These are phyloP conservation scores for Coniferiporia weirii DNA, from an alignment of 1,284 basidiomycete species.

Conservation along the genomic window DNA sequence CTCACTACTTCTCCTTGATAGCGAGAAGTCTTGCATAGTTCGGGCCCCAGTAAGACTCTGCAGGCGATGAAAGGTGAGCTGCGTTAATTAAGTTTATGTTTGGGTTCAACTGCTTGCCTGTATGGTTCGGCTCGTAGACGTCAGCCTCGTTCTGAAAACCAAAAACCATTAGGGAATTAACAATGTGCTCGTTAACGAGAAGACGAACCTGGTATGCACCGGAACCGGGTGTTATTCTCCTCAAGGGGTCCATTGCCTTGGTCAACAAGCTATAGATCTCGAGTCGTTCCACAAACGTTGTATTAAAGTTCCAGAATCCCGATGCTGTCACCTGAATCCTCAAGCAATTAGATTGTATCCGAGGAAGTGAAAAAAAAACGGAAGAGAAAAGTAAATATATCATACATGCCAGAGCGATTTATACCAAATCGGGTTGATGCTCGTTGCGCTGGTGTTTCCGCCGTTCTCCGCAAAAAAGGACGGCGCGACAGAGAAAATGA, in stretches of 20 bases:
- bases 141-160: constrained; percentile 2
- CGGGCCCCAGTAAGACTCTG: background rate
- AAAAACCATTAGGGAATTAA: background rate
- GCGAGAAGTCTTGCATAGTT: constrained; percentile 2
- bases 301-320: constrained; percentile 24
- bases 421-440: constrained; percentile 30
- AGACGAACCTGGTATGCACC: constrained; percentile 12
- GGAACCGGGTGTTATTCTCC: constrained; percentile 28
- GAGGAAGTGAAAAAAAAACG: constrained; percentile 4
- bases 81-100: background rate
- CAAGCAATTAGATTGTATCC: too few relatives aligned
- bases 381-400: background rate
- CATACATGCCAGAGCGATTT: constrained; percentile 41
- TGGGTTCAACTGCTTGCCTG: background rate
- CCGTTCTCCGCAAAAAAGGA: constrained; percentile 21
- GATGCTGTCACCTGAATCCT: constrained; percentile 22
- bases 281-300: constrained; percentile 22
- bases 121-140: background rate
- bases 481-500: constrained; percentile 23
- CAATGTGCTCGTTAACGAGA: background rate
- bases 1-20: constrained; percentile 6
- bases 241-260: constrained; percentile 21
- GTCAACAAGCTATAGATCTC: constrained; percentile 18
- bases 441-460: constrained; percentile 24
- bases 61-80: background rate